These are phyloP conservation scores for Abrus pulchellus DNA, from an alignment of 306 rosid genomes.

Conservation along the genomic window DNA sequence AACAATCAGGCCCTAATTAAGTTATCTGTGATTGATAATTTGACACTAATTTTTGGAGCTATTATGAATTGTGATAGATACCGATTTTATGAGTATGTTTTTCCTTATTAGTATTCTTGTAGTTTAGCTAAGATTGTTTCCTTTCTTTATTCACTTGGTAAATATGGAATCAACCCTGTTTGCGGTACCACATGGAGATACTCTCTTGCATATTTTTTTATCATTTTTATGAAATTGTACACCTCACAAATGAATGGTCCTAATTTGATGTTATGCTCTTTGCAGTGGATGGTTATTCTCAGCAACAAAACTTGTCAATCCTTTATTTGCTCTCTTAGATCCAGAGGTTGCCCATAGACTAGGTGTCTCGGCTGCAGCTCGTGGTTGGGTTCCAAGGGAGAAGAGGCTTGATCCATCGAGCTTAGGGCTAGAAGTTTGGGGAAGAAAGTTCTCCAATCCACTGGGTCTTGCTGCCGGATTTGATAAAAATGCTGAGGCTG, in stretches of 20 bases:
- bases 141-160: background rate
- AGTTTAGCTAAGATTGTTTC: background rate
- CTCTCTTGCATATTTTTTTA: conserved; percentile 6
- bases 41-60: background rate
- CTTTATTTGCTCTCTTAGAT: conserved; percentile 90
- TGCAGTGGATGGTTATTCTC: conserved; percentile 97
- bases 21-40: background rate
- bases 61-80: too few species aligned
- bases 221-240: conserved; percentile 15
- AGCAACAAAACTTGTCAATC: conserved; percentile 92
- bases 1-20: background rate
- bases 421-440: conserved; percentile 94
- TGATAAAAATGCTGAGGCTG: conserved; percentile 95
- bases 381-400: conserved; percentile 98
- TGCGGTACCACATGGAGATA: too few species aligned
- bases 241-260: conserved; percentile 39
- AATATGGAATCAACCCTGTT: too few species aligned
- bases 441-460: conserved; percentile 95
- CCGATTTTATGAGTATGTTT: background rate
- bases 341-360: conserved; percentile 88
- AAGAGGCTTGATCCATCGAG: conserved; percentile 79
- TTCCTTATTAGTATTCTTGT: background rate
- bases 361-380: conserved; percentile 92
- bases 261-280: conserved; percentile 49
- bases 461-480: conserved; percentile 98